Percentiles rank a stretch among this genome's conserved stretches.
Evolutionary conservation across 805 yeast species (phyloP).

Genomic region (Candida chilensis): DNA sequence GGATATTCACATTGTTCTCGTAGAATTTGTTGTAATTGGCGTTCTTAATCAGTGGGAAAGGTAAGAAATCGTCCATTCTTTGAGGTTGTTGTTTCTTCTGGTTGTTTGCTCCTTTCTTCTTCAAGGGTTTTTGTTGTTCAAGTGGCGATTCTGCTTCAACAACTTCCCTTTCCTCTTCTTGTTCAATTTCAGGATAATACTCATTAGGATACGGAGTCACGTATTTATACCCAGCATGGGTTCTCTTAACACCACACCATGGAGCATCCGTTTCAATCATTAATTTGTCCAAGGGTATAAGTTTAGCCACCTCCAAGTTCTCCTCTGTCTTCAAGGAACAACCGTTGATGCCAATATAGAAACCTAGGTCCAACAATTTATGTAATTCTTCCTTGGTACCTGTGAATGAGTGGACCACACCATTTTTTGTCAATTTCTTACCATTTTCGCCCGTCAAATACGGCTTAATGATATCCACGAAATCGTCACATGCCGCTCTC

Average conservation of each 20-base stretch:
- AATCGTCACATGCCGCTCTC: constrained; percentile 81
- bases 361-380: constrained; percentile 44
- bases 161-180: constrained; percentile 3
- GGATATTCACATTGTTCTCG: constrained; percentile 3
- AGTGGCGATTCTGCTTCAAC: constrained; percentile 3
- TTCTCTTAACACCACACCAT: constrained; percentile 90
- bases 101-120: constrained; percentile 2
- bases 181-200: constrained; percentile 35
- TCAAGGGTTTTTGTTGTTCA: constrained; percentile 1
- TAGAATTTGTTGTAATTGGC: constrained; percentile 38
- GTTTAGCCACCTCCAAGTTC: constrained; percentile 54
- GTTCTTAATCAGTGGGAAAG: constrained; percentile 57
- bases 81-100: constrained; percentile 10
- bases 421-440: constrained; percentile 29
- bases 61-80: constrained; percentile 40
- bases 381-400: constrained; percentile 64
- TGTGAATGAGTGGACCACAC: constrained; percentile 95
- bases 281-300: constrained; percentile 62
- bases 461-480: constrained; percentile 53
- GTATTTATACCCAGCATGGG: constrained; percentile 65
- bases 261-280: constrained; percentile 96
- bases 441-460: constrained; percentile 34
- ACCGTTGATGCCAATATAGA: constrained; percentile 83
- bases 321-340: constrained; percentile 80
- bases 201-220: constrained; percentile 47